Base-by-base conservation (phyloP, 192 early-diverging fungal genomes). In the Obelidium mucronatum region DNA sequence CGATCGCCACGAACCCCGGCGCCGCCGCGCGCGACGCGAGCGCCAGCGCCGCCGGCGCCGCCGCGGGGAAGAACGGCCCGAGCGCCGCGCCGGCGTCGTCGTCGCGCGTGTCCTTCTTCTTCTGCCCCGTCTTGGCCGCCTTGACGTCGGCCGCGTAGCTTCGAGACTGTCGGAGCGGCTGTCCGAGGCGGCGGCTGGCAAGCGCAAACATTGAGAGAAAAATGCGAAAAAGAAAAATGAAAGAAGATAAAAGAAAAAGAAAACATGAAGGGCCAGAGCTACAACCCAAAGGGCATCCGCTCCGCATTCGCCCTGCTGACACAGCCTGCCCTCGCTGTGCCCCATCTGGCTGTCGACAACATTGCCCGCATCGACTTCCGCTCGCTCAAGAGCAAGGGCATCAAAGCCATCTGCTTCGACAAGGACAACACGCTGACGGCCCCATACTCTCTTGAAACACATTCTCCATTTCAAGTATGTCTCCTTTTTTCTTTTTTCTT, bases 391-490 rank as follows among this genome's bases (percentile, higher is more conserved):
- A 75, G 2, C 86, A 87, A 0, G 1, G 94, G 93, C 1, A 89
- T 96, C 68, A 72, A 79, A 31, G 92, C 89, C 35, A 77, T 97
- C n/a, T 93, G 87, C 2, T 98, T 97, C 80, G 97, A 98, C 81
- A 98, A 98, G 83, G 97, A 98, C 80, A 98, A 98, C 86, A 96
- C 95, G 33, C 78, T 98, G 8, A 95, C 97, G 0, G 86, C 87
- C 22, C 97, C 97, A 2, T 98, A 97, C 73, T 81, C 81, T 26
- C 70, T 84, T 37, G 56, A 86, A 0, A 81, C 96, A 4, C 83
- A 97, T 78, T 87, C 91, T 1, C 86, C 89, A 0, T 95, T 96
- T 79, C 51, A 84, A 39, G 77, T 78, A 3, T 31, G 6, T 22
- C 55, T 30, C 42, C 31, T 33, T 63, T 54, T 17, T 71, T 28